These are phyloP conservation scores for Pinus taeda DNA, from an alignment of 75 land plant genomes.

Conservation along the genomic window DNA sequence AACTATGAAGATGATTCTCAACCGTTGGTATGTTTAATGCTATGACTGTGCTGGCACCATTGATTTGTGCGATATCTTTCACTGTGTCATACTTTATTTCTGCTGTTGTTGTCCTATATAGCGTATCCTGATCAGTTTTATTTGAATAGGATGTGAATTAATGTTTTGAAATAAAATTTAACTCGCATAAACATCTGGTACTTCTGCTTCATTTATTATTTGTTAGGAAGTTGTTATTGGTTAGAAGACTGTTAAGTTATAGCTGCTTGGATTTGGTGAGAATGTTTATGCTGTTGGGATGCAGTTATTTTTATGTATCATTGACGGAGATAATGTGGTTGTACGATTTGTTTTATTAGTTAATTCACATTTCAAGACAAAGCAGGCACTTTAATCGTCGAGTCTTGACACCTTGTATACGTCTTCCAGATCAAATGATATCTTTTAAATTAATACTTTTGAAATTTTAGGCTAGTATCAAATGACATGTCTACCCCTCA, in stretches of 20 bases:
- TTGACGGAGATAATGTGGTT: not conserved
- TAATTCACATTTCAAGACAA: not conserved
- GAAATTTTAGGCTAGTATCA: not conserved
- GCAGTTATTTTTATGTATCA: not conserved
- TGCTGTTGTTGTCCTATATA: not conserved
- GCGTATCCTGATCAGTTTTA: not conserved
- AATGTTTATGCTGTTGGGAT: not conserved
- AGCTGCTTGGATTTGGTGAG: not conserved
- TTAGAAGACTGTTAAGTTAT: not conserved
- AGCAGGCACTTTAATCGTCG: not conserved
- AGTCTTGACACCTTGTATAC: not conserved
- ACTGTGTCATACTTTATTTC: not conserved
- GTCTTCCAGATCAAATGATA: not conserved
- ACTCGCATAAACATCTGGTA: not conserved
- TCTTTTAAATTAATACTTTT: not conserved
- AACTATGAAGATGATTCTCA: constrained; percentile 43
- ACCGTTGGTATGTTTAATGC: constrained; percentile 49
- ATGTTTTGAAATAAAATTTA: not conserved
- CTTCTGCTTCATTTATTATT: not conserved
- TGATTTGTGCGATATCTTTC: not conserved
- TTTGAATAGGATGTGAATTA: not conserved
- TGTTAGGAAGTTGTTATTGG: not conserved
- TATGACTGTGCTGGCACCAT: not conserved
- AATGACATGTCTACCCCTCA: not conserved
- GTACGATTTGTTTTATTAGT: not conserved